A percentile compares a stretch with the other conserved stretches of the same genome.
phyloP scores from a whole-genome alignment of 768 basidiomycete species.

The Rhizopogon roseolus region DNA sequence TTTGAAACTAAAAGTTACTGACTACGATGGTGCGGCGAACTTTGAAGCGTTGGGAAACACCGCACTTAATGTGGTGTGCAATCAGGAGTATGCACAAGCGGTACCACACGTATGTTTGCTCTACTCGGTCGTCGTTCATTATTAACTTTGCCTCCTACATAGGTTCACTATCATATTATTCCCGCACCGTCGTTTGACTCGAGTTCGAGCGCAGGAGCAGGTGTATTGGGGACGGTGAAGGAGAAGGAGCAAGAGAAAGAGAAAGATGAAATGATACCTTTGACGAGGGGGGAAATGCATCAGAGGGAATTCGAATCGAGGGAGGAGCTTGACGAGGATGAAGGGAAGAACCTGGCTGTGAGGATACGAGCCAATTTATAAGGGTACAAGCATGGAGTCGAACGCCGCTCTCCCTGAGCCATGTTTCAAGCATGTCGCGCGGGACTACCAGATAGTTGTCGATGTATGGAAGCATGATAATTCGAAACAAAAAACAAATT shows the following conservation, averaged over 20 bases:
- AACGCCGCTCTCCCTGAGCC: too few species aligned
- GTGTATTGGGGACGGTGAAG: not conserved
- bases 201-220: conserved; percentile 3
- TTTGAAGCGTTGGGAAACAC: conserved; percentile 44
- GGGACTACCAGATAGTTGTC: too few species aligned
- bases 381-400: too few species aligned
- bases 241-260: not conserved
- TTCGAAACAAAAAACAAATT: too few species aligned
- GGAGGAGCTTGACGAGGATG: conserved; percentile 55
- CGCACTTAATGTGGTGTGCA: conserved; percentile 71
- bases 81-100: conserved; percentile 78
- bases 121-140: not conserved
- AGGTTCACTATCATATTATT: conserved; percentile 79
- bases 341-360: conserved; percentile 40
- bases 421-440: too few species aligned
- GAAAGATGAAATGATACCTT: conserved; percentile 13
- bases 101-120: conserved; percentile 59
- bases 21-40: too few species aligned
- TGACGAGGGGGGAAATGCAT: conserved; percentile 53
- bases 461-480: too few species aligned
- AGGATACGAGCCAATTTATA: conserved; percentile 43
- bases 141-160: not conserved
- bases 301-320: conserved; percentile 53
- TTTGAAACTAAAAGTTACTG: not conserved
- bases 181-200: conserved; percentile 53